A percentile compares a stretch with the other conserved stretches of the same genome.
phyloP scores from a whole-genome alignment of 495 filamentous ascomycete genomes.

The Lasiosphaeria ovina region DNA sequence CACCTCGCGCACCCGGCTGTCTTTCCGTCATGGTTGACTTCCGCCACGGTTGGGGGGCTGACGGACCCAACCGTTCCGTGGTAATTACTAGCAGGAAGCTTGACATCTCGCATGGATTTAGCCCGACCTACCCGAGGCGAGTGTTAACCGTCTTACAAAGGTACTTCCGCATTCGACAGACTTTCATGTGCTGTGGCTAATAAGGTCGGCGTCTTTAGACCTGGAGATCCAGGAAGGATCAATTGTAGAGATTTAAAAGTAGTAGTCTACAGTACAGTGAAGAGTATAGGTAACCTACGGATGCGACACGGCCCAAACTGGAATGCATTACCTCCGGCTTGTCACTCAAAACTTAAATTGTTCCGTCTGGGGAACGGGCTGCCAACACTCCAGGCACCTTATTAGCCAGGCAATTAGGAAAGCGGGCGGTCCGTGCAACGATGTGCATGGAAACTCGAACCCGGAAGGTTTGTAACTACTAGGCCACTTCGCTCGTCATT shows the following conservation, averaged over 20 bases:
- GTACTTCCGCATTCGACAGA: not conserved
- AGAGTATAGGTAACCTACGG: not conserved
- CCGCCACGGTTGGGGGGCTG: not conserved
- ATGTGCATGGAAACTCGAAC: not conserved
- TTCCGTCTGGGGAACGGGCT: not conserved
- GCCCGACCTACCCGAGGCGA: not conserved
- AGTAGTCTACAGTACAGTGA: not conserved
- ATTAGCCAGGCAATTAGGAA: not conserved
- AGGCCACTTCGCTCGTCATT: too few species aligned
- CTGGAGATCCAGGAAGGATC: not conserved
- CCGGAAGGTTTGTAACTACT: not conserved
- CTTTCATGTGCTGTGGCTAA: not conserved
- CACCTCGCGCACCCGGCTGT: not conserved
- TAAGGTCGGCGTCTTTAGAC: not conserved
- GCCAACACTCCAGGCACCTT: not conserved
- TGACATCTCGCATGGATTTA: not conserved
- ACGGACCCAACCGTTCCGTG: not conserved
- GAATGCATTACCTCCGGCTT: not conserved
- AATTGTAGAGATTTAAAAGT: not conserved
- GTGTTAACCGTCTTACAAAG: not conserved
- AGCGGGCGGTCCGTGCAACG: not conserved
- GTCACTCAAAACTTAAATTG: not conserved
- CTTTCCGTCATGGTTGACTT: not conserved
- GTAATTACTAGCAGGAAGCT: not conserved
- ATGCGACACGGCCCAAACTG: not conserved